Percentiles rank a stretch among this genome's conserved stretches.
Conservation (phyloP, 306 rosid genomes). For the Ceratonia siliqua region DNA sequence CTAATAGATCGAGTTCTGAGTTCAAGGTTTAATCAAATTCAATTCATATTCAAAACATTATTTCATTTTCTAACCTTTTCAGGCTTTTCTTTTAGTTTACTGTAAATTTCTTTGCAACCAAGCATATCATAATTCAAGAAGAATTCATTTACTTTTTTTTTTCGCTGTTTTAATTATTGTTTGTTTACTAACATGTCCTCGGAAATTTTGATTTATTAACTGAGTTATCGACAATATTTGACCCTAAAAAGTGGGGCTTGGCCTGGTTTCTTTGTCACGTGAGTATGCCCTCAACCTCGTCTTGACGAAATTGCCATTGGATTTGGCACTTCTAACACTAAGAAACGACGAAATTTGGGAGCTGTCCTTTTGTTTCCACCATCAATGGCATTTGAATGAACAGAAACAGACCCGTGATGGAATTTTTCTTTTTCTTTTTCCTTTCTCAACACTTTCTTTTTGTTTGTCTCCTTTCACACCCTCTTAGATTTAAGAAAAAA, state of each 20-base stretch:
- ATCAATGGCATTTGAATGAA: conserved; percentile 48
- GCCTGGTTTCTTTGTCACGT: conserved; percentile 33
- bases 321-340: neutral
- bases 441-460: conserved; percentile 12
- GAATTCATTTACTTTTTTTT: neutral
- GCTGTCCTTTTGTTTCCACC: neutral
- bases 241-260: conserved; percentile 35
- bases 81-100: neutral
- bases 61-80: neutral
- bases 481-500: neutral
- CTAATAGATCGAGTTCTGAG: neutral
- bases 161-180: neutral
- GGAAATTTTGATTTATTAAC: conserved; percentile 11
- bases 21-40: neutral
- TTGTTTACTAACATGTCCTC: neutral
- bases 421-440: conserved; percentile 28
- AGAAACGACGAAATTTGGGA: neutral
- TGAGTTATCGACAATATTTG: conserved; percentile 27
- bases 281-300: neutral
- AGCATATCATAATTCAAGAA: neutral
- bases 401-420: conserved; percentile 78
- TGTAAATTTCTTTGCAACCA: conserved; percentile 24
- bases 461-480: conserved; percentile 17
- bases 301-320: conserved; percentile 2
- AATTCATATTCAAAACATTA: neutral